Evolutionary conservation across 1,139 yeast species (phyloP), one percentile per base, ranked within the genome.

Genomic region (Wickerhamomyces sp.): DNA sequence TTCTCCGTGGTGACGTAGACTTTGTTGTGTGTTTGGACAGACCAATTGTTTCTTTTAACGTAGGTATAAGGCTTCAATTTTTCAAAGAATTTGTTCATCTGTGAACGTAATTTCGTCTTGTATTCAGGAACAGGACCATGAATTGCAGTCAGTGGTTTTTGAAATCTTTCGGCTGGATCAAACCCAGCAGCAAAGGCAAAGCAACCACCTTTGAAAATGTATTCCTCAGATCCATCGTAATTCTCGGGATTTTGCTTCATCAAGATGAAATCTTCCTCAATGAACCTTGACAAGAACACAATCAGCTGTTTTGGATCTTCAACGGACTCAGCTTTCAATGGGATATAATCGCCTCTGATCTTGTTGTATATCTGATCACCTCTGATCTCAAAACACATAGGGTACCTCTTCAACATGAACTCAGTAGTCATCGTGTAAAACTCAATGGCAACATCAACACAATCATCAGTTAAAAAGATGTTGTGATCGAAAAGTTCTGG

Each of bases 121-220:
- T 81, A 83, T 52, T 79, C 79, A 2, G 93, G 91, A 26, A 83
- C 91, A 10, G 74, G 81, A 12, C 66, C 70, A 54, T 83, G 91
- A 46, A 83, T 79, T 37, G 36, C 42, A 1, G 80, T 66, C 36
- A 78, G 52, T 3, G 81, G 81, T 32, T 57, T 64, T 41, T 74
- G 66, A 49, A 79, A 67, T 39, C 81, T 69, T 25, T 63, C 68
- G 7, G 55, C 50, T 2, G 89, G 91, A 45, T 78, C 72, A 54
- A 84, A 84, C 0, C 91, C 93, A 3, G 84, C 79, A 0, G 93
- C 88, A 59, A 80, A 82, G 4, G 78, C 78, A 51, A 80, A 73
- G 0, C 76, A 62, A 0, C 85, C 86, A 1, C 75, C 84, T 41
- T 81, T 70, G 50, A 80, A 66, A 38, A 68, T 68, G 54, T 80